Evolutionary conservation across 768 basidiomycete species (phyloP), one percentile per base, ranked within the genome.

Genomic region (Macrolepiota fuliginosa): DNA sequence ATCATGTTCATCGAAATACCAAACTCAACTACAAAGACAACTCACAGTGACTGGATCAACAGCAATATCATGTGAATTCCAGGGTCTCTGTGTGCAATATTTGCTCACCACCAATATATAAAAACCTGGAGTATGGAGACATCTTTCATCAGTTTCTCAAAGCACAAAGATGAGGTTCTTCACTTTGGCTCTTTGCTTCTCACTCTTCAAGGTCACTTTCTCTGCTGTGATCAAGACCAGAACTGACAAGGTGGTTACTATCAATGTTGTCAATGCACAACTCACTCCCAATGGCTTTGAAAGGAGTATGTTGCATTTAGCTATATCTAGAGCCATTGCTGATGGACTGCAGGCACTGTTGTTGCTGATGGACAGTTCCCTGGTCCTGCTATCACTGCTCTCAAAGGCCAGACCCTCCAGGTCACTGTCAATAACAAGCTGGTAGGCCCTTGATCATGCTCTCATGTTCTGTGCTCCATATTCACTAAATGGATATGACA

Each of bases 221-320:
- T 54, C 36, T 39, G 53, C 53, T 24, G 36, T 17, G 10, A 35
- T 54, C 22, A 15, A 13, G n/a, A 9, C 37, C 29, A 37, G 53
- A 19, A 15, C 37, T 19, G 37, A 7, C 32, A 36, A 37, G 53
- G 22, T 17, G 53, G 36, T 37, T 7, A 70, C 77, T 35, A 63
- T 84, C 4, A 65, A 73, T 60, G 64, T 80, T 39, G 73, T 68
- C n/a, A 83, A 83, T 63, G 71, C 70, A 15, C 49, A 63, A 17
- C 68, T 80, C 15, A 65, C 77, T 5, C 81, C 81, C 10, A 81
- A 82, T 55, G 81, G 81, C 3, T 78, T 77, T 50, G 19, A 39
- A 42, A 64, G 64, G 51, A 62, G 64, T 62, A 22, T 47, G 54
- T 54, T 10, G 15, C 42, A 2, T 35, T 17, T 17, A 24, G 3